These are phyloP conservation scores for Pseudoturritis turrita DNA, from an alignment of 345 rosid genomes.

Conservation along the genomic window DNA sequence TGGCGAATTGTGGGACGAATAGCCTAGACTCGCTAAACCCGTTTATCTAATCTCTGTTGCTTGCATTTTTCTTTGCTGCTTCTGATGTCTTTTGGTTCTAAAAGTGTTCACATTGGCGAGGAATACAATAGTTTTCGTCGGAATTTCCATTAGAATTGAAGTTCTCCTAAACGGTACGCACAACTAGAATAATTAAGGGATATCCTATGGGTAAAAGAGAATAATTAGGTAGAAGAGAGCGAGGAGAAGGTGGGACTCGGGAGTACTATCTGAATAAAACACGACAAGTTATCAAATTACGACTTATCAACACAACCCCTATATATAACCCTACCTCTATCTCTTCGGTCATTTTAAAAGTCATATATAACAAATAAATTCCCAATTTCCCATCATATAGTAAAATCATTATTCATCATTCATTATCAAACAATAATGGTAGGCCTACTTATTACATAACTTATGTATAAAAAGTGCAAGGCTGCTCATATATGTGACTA, in stretches of 20 bases:
- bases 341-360: neutral
- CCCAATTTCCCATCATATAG: neutral
- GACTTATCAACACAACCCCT: neutral
- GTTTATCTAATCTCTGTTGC: neutral
- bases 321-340: neutral
- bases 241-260: neutral
- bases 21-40: neutral
- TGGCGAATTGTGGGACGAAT: neutral
- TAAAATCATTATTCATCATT: neutral
- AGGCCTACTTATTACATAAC: neutral
- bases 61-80: neutral
- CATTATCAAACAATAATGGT: neutral
- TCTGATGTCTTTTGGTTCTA: neutral
- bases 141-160: neutral
- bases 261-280: neutral
- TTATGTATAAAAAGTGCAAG: neutral
- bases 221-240: neutral
- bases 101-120: neutral
- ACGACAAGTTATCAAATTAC: neutral
- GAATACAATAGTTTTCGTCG: neutral
- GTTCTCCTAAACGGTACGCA: neutral
- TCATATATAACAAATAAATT: neutral
- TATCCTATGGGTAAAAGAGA: neutral
- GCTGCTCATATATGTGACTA: neutral
- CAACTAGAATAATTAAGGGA: neutral